Conservation (phyloP, 2,329 filamentous ascomycete genomes). For the Penicillium thymicola region DNA sequence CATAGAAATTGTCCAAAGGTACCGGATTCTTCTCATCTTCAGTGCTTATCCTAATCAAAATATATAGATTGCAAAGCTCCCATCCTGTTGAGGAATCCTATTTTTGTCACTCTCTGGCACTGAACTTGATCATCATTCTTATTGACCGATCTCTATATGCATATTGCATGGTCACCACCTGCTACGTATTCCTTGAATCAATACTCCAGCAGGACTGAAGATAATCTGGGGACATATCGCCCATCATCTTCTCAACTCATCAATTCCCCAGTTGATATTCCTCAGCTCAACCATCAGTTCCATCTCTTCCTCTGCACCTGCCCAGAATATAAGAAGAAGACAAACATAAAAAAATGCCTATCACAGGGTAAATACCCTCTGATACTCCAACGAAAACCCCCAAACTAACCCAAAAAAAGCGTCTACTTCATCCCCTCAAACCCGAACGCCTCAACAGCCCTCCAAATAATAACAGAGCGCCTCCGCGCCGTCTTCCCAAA, state of each 20-base stretch:
- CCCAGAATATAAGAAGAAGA: neutral
- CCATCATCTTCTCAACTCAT: neutral
- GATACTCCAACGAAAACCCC: neutral
- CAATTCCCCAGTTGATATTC: neutral
- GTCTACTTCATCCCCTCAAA: constrained; percentile 44
- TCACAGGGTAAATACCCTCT: constrained; percentile 33
- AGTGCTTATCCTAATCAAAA: neutral
- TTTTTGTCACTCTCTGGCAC: neutral
- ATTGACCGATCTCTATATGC: neutral
- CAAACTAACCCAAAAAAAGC: constrained; percentile 21
- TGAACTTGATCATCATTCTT: neutral
- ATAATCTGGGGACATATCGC: too few species aligned
- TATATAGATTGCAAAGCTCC: neutral
- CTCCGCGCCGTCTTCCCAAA: constrained; percentile 38
- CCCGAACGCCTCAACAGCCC: constrained; percentile 38
- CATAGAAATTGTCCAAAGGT: neutral
- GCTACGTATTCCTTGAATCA: neutral
- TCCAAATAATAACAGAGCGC: constrained; percentile 36
- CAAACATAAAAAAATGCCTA: constrained; percentile 26
- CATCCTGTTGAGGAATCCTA: neutral
- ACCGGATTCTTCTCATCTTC: neutral
- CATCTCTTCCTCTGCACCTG: neutral
- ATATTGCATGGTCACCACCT: neutral
- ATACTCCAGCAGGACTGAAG: neutral
- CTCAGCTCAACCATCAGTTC: neutral